Evolutionary conservation across 352 stramenopile species (phyloP).

Genomic region (Globisporangium lucens): DNA sequence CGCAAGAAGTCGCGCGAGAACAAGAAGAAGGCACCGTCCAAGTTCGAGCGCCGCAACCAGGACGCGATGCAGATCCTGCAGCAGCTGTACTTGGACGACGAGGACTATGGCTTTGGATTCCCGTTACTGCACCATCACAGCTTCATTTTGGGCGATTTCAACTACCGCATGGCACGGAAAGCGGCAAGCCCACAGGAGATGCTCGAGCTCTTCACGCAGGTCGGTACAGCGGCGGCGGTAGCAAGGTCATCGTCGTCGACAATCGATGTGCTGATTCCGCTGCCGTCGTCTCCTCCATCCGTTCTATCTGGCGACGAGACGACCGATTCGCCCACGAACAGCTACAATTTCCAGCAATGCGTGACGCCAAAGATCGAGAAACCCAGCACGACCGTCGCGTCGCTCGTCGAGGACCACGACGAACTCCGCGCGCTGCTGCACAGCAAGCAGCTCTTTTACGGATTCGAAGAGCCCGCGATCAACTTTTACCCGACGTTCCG

Average conservation of each 20-base stretch:
- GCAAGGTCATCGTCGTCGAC: not conserved
- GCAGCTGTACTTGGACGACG: slow-evolving; percentile 74
- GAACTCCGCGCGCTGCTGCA: slow-evolving; percentile 61
- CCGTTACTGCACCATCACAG: slow-evolving; percentile 81
- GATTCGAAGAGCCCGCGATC: slow-evolving; percentile 72
- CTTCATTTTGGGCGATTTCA: slow-evolving; percentile 89
- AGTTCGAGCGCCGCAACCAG: slow-evolving; percentile 76
- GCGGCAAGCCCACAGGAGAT: slow-evolving; percentile 47
- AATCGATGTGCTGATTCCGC: slow-evolving; percentile 13
- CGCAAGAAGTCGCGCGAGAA: slow-evolving; percentile 17
- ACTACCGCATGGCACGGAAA: slow-evolving; percentile 78
- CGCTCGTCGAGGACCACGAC: slow-evolving; percentile 65
- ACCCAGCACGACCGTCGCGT: slow-evolving; percentile 18
- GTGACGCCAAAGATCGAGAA: slow-evolving; percentile 40
- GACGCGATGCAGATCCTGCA: slow-evolving; percentile 82
- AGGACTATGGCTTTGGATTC: slow-evolving; percentile 86
- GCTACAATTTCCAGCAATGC: slow-evolving; percentile 40
- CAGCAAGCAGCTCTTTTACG: slow-evolving; percentile 73
- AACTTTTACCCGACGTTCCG: slow-evolving; percentile 79
- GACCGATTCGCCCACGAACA: slow-evolving; percentile 23
- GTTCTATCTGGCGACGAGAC: slow-evolving; percentile 19
- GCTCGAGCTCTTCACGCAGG: slow-evolving; percentile 31
- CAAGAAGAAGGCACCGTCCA: slow-evolving; percentile 38
- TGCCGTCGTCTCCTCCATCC: slow-evolving; percentile 8
- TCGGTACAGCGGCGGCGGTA: slow-evolving; percentile 2